Base-by-base conservation (phyloP, 1,139 yeast genomes). In the Diutina sp. region DNA sequence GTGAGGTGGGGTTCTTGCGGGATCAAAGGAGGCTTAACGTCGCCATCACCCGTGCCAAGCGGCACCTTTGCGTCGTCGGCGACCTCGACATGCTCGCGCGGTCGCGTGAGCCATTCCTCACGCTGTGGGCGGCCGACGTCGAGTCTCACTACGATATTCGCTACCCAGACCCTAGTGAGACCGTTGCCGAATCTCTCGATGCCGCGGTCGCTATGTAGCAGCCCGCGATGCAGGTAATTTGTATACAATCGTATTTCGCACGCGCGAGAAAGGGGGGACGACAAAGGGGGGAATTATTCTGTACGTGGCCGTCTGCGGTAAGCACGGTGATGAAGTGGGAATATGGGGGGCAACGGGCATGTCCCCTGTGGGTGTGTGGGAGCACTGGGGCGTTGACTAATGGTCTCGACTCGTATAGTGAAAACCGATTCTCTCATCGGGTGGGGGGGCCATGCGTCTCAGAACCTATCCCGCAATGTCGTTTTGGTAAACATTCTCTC, bases 11-110 rank as follows among this genome's bases (percentile, higher is more conserved):
- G 16, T 90, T 90, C 65, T 70, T 90, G 58, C 76, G 77, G 48
- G 96, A 90, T 62, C 77, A 79, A 58, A 72, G 90, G 62, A 72
- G 93, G 64, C 72, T 90, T 57, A 90, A 90, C 65, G 98, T 91
- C 47, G 96, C 97, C 3, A 90, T 91, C 69, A 90, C 98, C 0
- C 76, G 99, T 61, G 90, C 97, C 2, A 85, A 87, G 65, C 74
- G 93, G 59, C 98, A 91, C 63, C 72, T 93, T 7, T 88, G 95
- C 65, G 80, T 93, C 0, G 73, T 93, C 55, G 98, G 98, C 1
- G 95, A 93, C 68, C 78, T 88, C 71, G 96, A 87, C 63, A 80
- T 74, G 65, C 59, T 74, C 72, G 62, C 72, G 71, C 59, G 70
- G 3, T 72, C 80, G 35, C 69, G 68, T 6, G 68, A 69, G 12